Evolutionary conservation across 192 early-diverging fungal species (phyloP), one percentile per base, ranked within the genome.

Genomic region (Umbelopsis isabellina): DNA sequence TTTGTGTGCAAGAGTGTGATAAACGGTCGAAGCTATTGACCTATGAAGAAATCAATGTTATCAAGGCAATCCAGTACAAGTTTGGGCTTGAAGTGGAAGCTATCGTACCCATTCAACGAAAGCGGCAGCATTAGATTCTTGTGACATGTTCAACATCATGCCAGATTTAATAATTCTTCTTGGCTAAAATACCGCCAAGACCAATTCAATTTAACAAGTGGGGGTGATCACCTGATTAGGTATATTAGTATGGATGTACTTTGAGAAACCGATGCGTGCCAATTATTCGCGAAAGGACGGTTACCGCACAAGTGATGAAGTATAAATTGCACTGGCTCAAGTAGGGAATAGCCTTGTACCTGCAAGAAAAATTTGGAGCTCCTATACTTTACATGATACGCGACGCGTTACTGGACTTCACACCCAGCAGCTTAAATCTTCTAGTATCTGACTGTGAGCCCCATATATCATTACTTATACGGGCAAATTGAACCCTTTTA

Each of bases 11-110:
- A 20, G 79, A 76, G 49, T 80, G 67, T 2, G 86, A 86, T 37
- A 88, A 75, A 53, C 70, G 73, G 9, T 86, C 82, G 75, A 93
- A 90, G 21, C 89, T 89, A 68, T 90, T 90, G 66, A 91, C 79
- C 91, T 85, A 75, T 4, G 53, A 53, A 68, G 35, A 22, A 47
- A 18, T 35, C 16, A 18, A 9, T 12, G 15, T 47, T 66, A 25
- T 47, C 30, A 33, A 27, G 16, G 27, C 46, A 1, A 46, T 21
- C 2, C 22, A 20, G 48, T 70, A 22, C 11, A 58, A n/a, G 35
- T 25, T 15, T 12, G 8, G 65, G 22, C 18, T 71, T 67, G 20
- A 4, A 15, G 18, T 49, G 37, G 25, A 45, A 44, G n/a, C 27
- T n/a, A 12, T 46, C 48, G 69, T 75, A 73, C 79, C 79, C 79